Percentiles rank a stretch among this genome's conserved stretches.
Evolutionary conservation across 164 flowering plant genomes (phyloP).

Genomic region (Buxus sempervirens): DNA sequence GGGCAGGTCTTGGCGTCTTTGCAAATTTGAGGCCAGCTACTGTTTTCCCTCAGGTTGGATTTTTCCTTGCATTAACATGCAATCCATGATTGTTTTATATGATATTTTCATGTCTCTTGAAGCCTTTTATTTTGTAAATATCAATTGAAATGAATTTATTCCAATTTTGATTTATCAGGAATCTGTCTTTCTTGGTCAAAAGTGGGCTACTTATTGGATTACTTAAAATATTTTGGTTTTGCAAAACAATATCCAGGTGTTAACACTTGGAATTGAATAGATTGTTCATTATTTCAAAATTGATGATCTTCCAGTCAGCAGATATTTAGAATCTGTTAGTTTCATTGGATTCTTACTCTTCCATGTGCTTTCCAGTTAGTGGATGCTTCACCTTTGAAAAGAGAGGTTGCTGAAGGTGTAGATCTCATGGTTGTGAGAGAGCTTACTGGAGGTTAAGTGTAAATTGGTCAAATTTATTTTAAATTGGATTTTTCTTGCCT

Average conservation of each 20-base stretch:
- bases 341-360: conserved; percentile 2
- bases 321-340: background rate
- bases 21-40: conserved; percentile 96
- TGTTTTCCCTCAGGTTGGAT: conserved; percentile 79
- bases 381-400: conserved; percentile 92
- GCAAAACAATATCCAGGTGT: too few relatives aligned
- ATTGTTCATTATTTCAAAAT: too few relatives aligned
- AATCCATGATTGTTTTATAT: background rate
- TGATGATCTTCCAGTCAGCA: background rate
- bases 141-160: too few relatives aligned
- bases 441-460: conserved; percentile 87
- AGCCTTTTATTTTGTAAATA: too few relatives aligned
- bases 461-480: background rate
- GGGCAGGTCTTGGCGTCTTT: conserved; percentile 86
- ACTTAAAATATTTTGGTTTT: too few relatives aligned
- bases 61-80: background rate
- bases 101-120: background rate
- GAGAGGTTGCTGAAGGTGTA: conserved; percentile 95
- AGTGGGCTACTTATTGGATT: too few relatives aligned
- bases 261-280: too few relatives aligned
- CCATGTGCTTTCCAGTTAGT: conserved; percentile 47
- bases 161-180: too few relatives aligned
- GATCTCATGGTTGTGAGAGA: conserved; percentile 98
- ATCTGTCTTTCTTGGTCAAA: background rate
- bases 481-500: background rate